These are phyloP conservation scores for Brasilioporus rufonigricans DNA, from an alignment of 768 basidiomycete genomes.

Conservation along the genomic window DNA sequence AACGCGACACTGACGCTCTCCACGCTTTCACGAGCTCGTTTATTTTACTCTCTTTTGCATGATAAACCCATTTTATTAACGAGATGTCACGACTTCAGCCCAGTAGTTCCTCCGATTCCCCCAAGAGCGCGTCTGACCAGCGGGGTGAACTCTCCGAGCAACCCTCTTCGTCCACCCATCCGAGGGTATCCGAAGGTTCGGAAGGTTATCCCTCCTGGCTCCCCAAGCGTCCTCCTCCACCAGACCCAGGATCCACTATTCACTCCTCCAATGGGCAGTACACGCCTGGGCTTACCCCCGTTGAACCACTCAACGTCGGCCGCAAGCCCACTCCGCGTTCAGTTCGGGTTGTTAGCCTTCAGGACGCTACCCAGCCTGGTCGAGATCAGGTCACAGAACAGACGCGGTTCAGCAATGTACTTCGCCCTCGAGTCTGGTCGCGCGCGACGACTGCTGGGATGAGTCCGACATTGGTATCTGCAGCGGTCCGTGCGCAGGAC, in stretches of 20 bases:
- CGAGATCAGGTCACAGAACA: conserved; percentile 52
- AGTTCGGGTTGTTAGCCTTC: conserved; percentile 75
- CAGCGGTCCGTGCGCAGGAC: conserved; percentile 31
- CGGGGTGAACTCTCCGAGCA: conserved; percentile 32
- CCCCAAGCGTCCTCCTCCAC: conserved; percentile 72
- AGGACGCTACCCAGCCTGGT: conserved; percentile 43
- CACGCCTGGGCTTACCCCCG: conserved; percentile 33
- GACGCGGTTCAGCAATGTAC: conserved; percentile 40
- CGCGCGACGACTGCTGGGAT: conserved; percentile 48
- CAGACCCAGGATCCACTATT: conserved; percentile 69
- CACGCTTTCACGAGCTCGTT: conserved; percentile 28
- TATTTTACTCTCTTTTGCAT: conserved; percentile 30
- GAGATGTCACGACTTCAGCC: conserved; percentile 38
- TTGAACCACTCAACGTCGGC: conserved; percentile 44
- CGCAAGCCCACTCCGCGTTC: conserved; percentile 78
- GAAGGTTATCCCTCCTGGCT: conserved; percentile 87
- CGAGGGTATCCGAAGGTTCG: conserved; percentile 39
- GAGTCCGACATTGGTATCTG: conserved; percentile 44
- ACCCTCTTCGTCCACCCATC: conserved; percentile 35
- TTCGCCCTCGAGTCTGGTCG: conserved; percentile 54
- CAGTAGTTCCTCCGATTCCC: conserved; percentile 29
- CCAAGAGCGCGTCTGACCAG: conserved; percentile 30
- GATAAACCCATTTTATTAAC: conserved; percentile 31
- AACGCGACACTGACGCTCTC: conserved; percentile 35
- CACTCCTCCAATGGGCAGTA: conserved; percentile 50